These are phyloP conservation scores for Neonectria sp. DNA, from an alignment of 2,329 filamentous ascomycete genomes.

Conservation along the genomic window DNA sequence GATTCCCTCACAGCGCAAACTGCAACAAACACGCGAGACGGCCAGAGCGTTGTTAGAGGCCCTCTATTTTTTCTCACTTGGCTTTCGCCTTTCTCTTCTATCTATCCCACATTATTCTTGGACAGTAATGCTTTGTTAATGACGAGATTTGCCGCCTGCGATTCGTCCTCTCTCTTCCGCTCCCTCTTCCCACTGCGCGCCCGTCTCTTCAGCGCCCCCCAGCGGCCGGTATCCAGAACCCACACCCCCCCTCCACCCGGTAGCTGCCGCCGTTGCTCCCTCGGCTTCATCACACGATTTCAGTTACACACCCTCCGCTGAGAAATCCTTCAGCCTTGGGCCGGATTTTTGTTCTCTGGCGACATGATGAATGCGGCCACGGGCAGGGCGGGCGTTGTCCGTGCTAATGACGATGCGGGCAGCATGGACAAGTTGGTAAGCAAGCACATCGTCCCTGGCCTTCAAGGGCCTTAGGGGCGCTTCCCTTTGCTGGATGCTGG, in stretches of 20 bases:
- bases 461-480: constrained; percentile 30
- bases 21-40: constrained; percentile 9
- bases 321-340: constrained; percentile 46
- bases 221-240: constrained; percentile 38
- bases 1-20: constrained; percentile 3
- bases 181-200: constrained; percentile 14
- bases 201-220: constrained; percentile 26
- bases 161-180: constrained; percentile 17
- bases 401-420: constrained; percentile 66
- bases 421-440: constrained; percentile 74
- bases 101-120: constrained; percentile 10
- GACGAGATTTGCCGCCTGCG: constrained; percentile 7
- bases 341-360: constrained; percentile 43
- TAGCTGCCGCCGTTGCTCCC: constrained; percentile 46
- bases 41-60: constrained; percentile 11
- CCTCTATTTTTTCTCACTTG: constrained; percentile 18
- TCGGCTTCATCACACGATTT: constrained; percentile 53
- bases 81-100: constrained; percentile 10
- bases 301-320: constrained; percentile 52
- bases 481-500: constrained; percentile 24
- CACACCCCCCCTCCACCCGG: constrained; percentile 47
- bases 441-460: constrained; percentile 54
- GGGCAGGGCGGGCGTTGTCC: constrained; percentile 71
- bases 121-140: constrained; percentile 10
- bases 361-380: constrained; percentile 59